Evolutionary conservation across 2,329 filamentous ascomycete species (phyloP).

Genomic region (Neophaeococcomyces mojaviensis): DNA sequence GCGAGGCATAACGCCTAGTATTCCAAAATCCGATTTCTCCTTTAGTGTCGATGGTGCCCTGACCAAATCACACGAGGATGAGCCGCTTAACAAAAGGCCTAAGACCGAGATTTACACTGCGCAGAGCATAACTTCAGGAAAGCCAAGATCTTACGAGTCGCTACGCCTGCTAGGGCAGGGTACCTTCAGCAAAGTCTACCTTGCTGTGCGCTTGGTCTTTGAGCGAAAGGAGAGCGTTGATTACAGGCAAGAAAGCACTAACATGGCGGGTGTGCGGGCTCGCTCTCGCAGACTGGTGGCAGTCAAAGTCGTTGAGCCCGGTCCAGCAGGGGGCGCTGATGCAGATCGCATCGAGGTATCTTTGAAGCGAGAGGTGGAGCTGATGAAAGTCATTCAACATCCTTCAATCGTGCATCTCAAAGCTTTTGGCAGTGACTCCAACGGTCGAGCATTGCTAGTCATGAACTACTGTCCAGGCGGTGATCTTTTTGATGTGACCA

Average conservation of each 20-base stretch:
- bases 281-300: slow-evolving; percentile 75
- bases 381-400: slow-evolving; percentile 80
- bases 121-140: slow-evolving; percentile 57
- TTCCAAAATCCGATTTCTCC: slow-evolving; percentile 27
- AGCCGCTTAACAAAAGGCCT: slow-evolving; percentile 17
- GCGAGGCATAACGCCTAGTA: slow-evolving; percentile 54
- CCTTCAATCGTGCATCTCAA: slow-evolving; percentile 86
- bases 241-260: slow-evolving; percentile 27
- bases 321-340: slow-evolving; percentile 84
- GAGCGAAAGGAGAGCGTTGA: slow-evolving; percentile 40
- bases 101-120: slow-evolving; percentile 61
- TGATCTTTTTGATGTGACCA: slow-evolving; percentile 89
- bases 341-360: slow-evolving; percentile 90
- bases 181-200: slow-evolving; percentile 88
- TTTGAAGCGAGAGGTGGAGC: slow-evolving; percentile 88
- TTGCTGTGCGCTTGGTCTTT: slow-evolving; percentile 71
- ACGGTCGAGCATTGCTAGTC: slow-evolving; percentile 72
- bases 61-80: slow-evolving; percentile 21
- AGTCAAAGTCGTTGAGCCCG: slow-evolving; percentile 91
- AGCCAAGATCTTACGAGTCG: slow-evolving; percentile 69
- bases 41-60: background rate
- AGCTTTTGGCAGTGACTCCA: slow-evolving; percentile 78
- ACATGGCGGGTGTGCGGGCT: slow-evolving; percentile 38
- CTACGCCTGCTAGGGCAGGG: slow-evolving; percentile 79
- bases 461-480: slow-evolving; percentile 89